Evolutionary conservation across 176 grass and related monocot species (phyloP), one percentile per base, ranked within the genome.

Genomic region (Lolium rigidum): DNA sequence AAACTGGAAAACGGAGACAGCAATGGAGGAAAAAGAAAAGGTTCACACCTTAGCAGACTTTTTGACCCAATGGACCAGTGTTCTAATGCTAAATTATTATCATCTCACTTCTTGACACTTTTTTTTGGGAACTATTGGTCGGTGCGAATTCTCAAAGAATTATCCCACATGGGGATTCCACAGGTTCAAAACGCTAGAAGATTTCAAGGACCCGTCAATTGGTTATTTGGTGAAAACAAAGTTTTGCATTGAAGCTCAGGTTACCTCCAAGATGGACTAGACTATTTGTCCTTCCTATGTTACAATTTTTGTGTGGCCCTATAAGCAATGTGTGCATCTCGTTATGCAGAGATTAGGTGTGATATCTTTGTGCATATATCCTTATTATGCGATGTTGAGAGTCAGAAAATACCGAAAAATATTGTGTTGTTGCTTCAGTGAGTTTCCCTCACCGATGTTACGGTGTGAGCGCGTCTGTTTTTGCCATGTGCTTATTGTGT

Each of bases 211-310:
- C 35, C 46, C 76, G 0, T 44, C 76, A 15, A 85, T 80, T 1
- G 87, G 82, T 47, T 89, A 69, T 38, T 80, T 35, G 31, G 31
- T 35, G 31, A 35, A 35, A 35, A 35, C 31, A 35, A 35, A 35
- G 31, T 35, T 1, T 25, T 77, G 80, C 80, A 17, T 88, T 18
- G 72, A 59, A 70, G 72, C 39, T 9, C 17, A 82, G 12, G 38
- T 88, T 21, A 58, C 86, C 22, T 88, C 86, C 49, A 83, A 77
- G 48, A 67, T 58, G 59, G 86, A 82, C n/a, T 66, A 79, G 24
- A 26, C 16, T 28, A 59, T 13, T 60, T 2, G 20, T 60, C 58
- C 58, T 60, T 11, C 13, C 12, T 13, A 52, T 52, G 50, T 52
- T 16, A 52, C 50, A 52, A 15, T 14, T 13, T 15, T 51, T 16